Conservation (phyloP, 2,329 filamentous ascomycete genomes). For the Aschersonia sp. region DNA sequence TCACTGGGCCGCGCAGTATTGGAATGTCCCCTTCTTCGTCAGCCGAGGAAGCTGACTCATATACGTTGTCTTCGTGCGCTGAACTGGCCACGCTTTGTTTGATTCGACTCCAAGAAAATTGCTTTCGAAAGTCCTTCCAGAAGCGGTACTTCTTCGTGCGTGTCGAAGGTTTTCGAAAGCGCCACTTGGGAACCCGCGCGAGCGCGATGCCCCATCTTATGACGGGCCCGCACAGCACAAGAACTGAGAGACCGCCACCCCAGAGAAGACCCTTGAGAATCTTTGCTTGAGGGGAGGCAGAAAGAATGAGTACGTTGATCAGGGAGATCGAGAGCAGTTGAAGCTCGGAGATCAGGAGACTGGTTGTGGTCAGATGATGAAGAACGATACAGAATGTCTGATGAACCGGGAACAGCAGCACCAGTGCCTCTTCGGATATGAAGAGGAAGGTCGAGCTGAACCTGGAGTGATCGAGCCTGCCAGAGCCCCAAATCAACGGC, state of each 20-base stretch:
- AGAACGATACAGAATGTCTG: slow-evolving; percentile 60
- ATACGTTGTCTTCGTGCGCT: slow-evolving; percentile 15
- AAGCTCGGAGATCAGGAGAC: slow-evolving; percentile 72
- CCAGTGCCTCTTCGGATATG: slow-evolving; percentile 39
- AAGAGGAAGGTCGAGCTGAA: slow-evolving; percentile 18
- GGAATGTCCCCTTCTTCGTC: slow-evolving; percentile 14
- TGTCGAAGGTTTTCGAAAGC: slow-evolving; percentile 48
- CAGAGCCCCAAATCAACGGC: slow-evolving; percentile 35
- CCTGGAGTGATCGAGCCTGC: slow-evolving; percentile 15
- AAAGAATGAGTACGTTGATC: slow-evolving; percentile 66
- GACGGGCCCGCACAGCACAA: slow-evolving; percentile 58
- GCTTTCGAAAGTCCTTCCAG: slow-evolving; percentile 24
- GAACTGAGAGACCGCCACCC: slow-evolving; percentile 63
- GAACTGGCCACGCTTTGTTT: slow-evolving; percentile 22
- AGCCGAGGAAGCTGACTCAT: slow-evolving; percentile 16
- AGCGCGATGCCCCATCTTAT: slow-evolving; percentile 74
- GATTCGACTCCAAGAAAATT: slow-evolving; percentile 31
- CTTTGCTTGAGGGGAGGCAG: slow-evolving; percentile 65
- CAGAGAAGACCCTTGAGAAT: slow-evolving; percentile 78
- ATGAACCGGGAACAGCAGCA: slow-evolving; percentile 69
- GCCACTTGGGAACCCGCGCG: slow-evolving; percentile 82
- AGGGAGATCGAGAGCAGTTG: slow-evolving; percentile 73
- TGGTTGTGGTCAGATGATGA: slow-evolving; percentile 74
- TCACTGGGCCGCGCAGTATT: slow-evolving; percentile 8
- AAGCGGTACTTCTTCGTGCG: slow-evolving; percentile 17